Conservation (phyloP, 345 rosid species). For the Physaria fendleri region DNA sequence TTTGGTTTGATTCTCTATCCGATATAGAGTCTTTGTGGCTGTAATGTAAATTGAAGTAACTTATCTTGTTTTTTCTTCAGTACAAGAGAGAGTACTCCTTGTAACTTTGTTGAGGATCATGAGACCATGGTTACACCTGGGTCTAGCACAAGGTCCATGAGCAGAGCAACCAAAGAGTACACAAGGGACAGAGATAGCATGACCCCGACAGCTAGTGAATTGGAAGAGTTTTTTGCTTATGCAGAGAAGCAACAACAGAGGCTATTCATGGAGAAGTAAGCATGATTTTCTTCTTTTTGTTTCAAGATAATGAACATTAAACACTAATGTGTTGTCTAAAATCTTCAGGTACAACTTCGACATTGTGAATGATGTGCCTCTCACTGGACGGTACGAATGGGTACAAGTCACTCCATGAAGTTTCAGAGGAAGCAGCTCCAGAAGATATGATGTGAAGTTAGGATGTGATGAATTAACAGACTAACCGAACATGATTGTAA, state of each 20-base stretch:
- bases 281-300: neutral
- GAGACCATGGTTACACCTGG: slow-evolving; percentile 39
- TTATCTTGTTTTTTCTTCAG: slow-evolving; percentile 30
- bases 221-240: slow-evolving; percentile 68
- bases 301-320: neutral
- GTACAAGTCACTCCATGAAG: slow-evolving; percentile 46
- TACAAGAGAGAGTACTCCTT: slow-evolving; percentile 59
- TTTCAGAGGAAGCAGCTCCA: slow-evolving; percentile 1
- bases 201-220: slow-evolving; percentile 42
- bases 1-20: neutral
- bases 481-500: slow-evolving; percentile 24
- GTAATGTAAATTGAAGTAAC: neutral
- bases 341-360: slow-evolving; percentile 77
- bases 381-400: slow-evolving; percentile 77
- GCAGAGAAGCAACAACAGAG: slow-evolving; percentile 54
- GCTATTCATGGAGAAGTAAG: slow-evolving; percentile 64
- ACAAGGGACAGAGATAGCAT: slow-evolving; percentile 25
- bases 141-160: slow-evolving; percentile 38
- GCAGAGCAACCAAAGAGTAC: slow-evolving; percentile 20
- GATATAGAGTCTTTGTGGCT: neutral
- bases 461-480: slow-evolving; percentile 30
- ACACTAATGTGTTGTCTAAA: neutral
- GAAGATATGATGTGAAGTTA: slow-evolving; percentile 14
- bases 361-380: slow-evolving; percentile 58
- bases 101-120: slow-evolving; percentile 40